Evolutionary conservation across 192 early-diverging fungal species (phyloP).

Genomic region (Entomortierella parvispora): DNA sequence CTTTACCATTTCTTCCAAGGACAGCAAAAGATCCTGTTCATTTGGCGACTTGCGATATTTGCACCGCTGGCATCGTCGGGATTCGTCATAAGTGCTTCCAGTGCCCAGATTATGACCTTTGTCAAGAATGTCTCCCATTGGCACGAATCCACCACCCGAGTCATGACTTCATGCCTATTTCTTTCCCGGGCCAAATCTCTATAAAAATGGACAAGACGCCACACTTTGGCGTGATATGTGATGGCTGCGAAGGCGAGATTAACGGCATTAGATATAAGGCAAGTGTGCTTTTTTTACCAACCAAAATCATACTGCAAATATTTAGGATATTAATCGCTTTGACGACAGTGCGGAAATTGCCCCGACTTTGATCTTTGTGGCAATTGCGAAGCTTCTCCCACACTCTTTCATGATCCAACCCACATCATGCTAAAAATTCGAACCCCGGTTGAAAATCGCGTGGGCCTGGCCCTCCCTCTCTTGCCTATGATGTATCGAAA

Average conservation of each 20-base stretch:
- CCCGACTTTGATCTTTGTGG: conserved; percentile 71
- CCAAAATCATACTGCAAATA: too few species aligned
- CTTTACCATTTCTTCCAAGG: too few species aligned
- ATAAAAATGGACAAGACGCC: conserved; percentile 22
- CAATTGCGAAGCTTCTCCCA: conserved; percentile 61
- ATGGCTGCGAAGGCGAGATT: conserved; percentile 56
- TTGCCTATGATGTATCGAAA: conserved; percentile 53
- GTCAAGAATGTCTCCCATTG: conserved; percentile 63
- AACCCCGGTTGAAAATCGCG: conserved; percentile 34
- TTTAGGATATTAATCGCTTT: background rate
- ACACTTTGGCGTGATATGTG: conserved; percentile 58
- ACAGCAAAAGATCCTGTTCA: conserved; percentile 7
- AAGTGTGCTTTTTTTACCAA: too few species aligned
- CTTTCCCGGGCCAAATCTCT: conserved; percentile 34
- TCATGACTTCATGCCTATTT: conserved; percentile 55
- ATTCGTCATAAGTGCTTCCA: conserved; percentile 70
- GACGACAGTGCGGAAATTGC: conserved; percentile 67
- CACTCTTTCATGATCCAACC: conserved; percentile 39
- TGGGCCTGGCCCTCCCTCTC: conserved; percentile 17
- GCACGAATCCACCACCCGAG: conserved; percentile 51
- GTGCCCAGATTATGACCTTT: conserved; percentile 66
- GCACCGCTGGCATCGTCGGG: conserved; percentile 60
- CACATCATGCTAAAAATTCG: conserved; percentile 64
- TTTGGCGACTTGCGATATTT: conserved; percentile 64
- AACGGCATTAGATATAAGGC: conserved; percentile 63